Evolutionary conservation across 2,329 filamentous ascomycete genomes (phyloP).

Genomic region (Didymella glomerata): DNA sequence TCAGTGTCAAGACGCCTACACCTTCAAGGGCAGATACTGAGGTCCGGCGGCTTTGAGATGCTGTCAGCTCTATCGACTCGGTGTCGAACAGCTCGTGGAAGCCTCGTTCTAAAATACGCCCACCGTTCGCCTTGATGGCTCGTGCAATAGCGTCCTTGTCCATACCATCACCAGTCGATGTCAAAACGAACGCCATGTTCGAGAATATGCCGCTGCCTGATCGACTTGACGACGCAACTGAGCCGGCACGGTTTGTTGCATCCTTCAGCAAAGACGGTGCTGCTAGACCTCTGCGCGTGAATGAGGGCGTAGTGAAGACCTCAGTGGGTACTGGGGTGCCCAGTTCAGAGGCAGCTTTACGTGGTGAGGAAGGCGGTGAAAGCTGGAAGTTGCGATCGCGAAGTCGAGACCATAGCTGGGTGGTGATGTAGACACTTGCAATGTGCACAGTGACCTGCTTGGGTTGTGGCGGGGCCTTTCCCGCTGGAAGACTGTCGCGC

Average conservation of each 20-base stretch:
- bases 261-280: conserved; percentile 40
- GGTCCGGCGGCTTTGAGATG: conserved; percentile 27
- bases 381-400: conserved; percentile 50
- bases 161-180: conserved; percentile 65
- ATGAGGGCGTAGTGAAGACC: conserved; percentile 58
- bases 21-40: conserved; percentile 26
- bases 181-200: conserved; percentile 88
- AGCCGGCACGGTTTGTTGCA: conserved; percentile 37
- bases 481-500: conserved; percentile 49
- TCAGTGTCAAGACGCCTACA: conserved; percentile 61
- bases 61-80: conserved; percentile 36
- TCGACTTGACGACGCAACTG: conserved; percentile 39
- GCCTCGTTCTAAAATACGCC: conserved; percentile 73
- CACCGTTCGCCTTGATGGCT: conserved; percentile 75
- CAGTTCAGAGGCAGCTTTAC: conserved; percentile 31
- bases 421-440: conserved; percentile 55
- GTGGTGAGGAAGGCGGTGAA: conserved; percentile 28
- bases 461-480: conserved; percentile 19
- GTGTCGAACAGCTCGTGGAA: conserved; percentile 82
- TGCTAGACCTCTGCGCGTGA: conserved; percentile 54
- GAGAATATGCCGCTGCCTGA: conserved; percentile 66
- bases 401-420: conserved; percentile 54
- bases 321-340: conserved; percentile 42
- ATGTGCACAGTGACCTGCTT: conserved; percentile 53
- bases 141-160: conserved; percentile 67